These are phyloP conservation scores for Alternaria postmessia DNA, from an alignment of 2,329 filamentous ascomycete species.

Conservation along the genomic window DNA sequence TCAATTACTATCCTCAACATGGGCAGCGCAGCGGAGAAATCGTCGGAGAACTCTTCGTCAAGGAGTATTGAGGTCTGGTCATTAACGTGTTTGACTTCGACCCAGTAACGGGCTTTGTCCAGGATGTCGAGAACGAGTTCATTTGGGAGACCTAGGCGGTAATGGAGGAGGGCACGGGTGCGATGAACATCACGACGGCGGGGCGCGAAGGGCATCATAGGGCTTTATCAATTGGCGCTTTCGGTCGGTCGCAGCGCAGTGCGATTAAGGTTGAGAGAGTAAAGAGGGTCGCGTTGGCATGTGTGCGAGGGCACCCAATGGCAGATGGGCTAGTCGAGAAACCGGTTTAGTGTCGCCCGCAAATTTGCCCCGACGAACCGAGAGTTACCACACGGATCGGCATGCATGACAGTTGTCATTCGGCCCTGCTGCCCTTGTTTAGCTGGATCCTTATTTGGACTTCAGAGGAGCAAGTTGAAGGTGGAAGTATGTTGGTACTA, in stretches of 20 bases:
- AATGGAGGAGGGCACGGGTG: slow-evolving; percentile 15
- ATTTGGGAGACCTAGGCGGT: slow-evolving; percentile 19
- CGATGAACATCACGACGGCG: neutral
- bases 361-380: slow-evolving; percentile 22
- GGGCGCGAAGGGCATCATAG: slow-evolving; percentile 6
- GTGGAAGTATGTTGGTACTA: neutral
- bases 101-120: slow-evolving; percentile 28
- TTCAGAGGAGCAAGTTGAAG: neutral
- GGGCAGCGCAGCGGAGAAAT: slow-evolving; percentile 16
- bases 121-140: slow-evolving; percentile 26
- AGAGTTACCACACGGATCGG: slow-evolving; percentile 14
- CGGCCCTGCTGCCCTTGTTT: slow-evolving; percentile 10
- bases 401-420: slow-evolving; percentile 12
- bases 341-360: slow-evolving; percentile 27
- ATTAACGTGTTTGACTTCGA: neutral
- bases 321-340: slow-evolving; percentile 13
- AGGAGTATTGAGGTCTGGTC: slow-evolving; percentile 4
- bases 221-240: neutral
- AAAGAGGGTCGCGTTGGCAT: slow-evolving; percentile 14
- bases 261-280: slow-evolving; percentile 15
- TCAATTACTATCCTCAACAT: slow-evolving; percentile 13
- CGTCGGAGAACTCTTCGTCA: slow-evolving; percentile 11
- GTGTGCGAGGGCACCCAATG: slow-evolving; percentile 14
- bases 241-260: slow-evolving; percentile 16
- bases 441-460: slow-evolving; percentile 1